These are phyloP conservation scores for Alternaria angustiovoidea DNA, from an alignment of 2,329 filamentous ascomycete genomes.

Conservation along the genomic window DNA sequence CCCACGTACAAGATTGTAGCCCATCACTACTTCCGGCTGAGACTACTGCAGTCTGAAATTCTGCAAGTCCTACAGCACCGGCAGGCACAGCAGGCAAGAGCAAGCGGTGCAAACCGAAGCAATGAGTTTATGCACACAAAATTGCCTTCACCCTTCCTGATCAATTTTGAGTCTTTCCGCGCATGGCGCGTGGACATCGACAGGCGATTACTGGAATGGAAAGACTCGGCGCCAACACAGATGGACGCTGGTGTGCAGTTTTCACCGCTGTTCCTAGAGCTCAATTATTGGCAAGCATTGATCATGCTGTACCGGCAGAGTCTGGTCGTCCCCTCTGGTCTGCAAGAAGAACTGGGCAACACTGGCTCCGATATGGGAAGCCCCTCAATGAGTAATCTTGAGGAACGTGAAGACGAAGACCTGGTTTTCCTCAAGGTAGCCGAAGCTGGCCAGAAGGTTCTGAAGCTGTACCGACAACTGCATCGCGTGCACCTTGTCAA, in stretches of 20 bases:
- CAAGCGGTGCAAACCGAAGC: conserved; percentile 67
- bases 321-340: conserved; percentile 81
- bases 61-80: conserved; percentile 92
- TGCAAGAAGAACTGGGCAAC: conserved; percentile 77
- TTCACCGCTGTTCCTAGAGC: conserved; percentile 85
- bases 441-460: conserved; percentile 90
- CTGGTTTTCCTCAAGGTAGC: conserved; percentile 93
- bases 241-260: conserved; percentile 87
- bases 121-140: conserved; percentile 80
- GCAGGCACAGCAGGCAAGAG: conserved; percentile 80
- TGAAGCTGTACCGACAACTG: conserved; percentile 88
- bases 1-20: conserved; percentile 91
- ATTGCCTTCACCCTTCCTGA: conserved; percentile 84
- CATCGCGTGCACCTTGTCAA: conserved; percentile 90
- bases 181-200: conserved; percentile 91
- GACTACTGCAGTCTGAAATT: conserved; percentile 92
- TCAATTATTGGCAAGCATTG: conserved; percentile 98
- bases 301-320: conserved; percentile 96
- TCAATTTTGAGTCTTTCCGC: conserved; percentile 83
- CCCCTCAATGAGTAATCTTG: conserved; percentile 68
- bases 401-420: conserved; percentile 83
- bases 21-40: conserved; percentile 89
- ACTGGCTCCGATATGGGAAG: conserved; percentile 66
- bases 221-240: conserved; percentile 78
- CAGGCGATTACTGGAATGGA: conserved; percentile 83